These are phyloP conservation scores for Penicillium atrosanguineum DNA, from an alignment of 495 filamentous ascomycete species.

Conservation along the genomic window DNA sequence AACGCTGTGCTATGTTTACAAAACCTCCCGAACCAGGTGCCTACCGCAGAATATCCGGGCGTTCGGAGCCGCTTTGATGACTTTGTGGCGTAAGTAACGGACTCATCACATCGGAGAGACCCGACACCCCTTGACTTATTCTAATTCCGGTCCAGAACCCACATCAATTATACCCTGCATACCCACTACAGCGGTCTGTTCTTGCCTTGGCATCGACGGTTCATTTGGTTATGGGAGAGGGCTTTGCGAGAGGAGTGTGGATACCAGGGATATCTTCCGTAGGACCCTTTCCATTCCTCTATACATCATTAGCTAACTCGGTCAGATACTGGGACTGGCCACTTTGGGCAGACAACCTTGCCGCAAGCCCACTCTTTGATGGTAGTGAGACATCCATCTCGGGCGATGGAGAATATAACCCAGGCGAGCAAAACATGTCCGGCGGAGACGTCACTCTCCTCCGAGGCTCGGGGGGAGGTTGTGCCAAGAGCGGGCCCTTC, in stretches of 20 bases:
- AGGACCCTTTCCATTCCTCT: neutral
- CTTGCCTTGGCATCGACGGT: constrained; percentile 67
- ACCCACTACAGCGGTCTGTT: constrained; percentile 45
- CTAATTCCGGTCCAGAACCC: constrained; percentile 31
- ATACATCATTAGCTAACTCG: neutral
- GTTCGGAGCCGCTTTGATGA: constrained; percentile 52
- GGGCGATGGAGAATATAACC: constrained; percentile 47
- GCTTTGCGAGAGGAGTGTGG: constrained; percentile 67
- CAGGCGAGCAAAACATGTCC: constrained; percentile 23
- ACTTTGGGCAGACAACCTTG: constrained; percentile 32
- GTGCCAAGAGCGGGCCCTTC: constrained; percentile 59
- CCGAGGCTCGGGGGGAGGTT: constrained; percentile 61
- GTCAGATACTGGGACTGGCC: constrained; percentile 54
- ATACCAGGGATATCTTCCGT: constrained; percentile 53
- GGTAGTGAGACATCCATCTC: constrained; percentile 40
- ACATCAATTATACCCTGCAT: constrained; percentile 48
- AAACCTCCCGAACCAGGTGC: constrained; percentile 38
- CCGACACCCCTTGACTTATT: neutral
- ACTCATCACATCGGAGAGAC: neutral
- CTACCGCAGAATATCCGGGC: constrained; percentile 44
- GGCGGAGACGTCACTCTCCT: constrained; percentile 25
- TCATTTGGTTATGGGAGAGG: constrained; percentile 57
- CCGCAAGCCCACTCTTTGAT: constrained; percentile 45
- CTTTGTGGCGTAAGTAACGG: constrained; percentile 47
- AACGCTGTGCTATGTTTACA: constrained; percentile 48